Evolutionary conservation across 306 rosid species (phyloP).

Genomic region (Vicia faba): DNA sequence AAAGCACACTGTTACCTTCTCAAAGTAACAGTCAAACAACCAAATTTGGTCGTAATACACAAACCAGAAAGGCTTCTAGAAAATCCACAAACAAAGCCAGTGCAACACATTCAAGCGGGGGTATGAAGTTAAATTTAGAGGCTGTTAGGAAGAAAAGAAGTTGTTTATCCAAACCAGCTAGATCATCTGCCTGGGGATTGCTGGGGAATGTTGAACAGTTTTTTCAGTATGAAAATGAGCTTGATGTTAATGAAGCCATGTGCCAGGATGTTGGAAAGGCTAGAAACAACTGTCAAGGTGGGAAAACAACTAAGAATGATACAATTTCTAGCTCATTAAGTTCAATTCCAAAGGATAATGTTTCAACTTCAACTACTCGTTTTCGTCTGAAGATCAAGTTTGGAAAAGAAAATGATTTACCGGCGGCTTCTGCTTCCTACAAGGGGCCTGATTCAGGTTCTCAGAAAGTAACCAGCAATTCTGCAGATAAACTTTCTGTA

Average conservation of each 20-base stretch:
- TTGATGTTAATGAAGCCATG: conserved; percentile 48
- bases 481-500: conserved; percentile 45
- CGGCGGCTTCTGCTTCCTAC: conserved; percentile 44
- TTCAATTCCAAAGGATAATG: conserved; percentile 46
- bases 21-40: conserved; percentile 57
- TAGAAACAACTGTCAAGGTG: conserved; percentile 49
- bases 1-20: conserved; percentile 50
- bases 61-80: conserved; percentile 59
- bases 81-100: conserved; percentile 55
- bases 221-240: conserved; percentile 57
- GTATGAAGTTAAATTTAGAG: conserved; percentile 44
- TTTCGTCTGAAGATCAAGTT: conserved; percentile 82
- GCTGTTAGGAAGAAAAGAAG: conserved; percentile 80
- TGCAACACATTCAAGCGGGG: conserved; percentile 44
- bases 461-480: conserved; percentile 41
- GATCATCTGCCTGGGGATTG: conserved; percentile 85
- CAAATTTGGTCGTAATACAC: conserved; percentile 55
- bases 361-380: conserved; percentile 52
- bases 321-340: conserved; percentile 49
- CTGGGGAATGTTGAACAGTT: conserved; percentile 58
- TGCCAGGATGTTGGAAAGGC: conserved; percentile 53
- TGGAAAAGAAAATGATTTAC: conserved; percentile 62
- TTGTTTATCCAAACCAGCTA: conserved; percentile 67
- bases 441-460: conserved; percentile 43
- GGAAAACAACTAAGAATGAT: conserved; percentile 51